Percentiles rank a stretch among this genome's conserved stretches.
These are phyloP conservation scores for Colletotrichum neosansevieriae DNA, from an alignment of 2,329 filamentous ascomycete genomes.

Conservation along the genomic window DNA sequence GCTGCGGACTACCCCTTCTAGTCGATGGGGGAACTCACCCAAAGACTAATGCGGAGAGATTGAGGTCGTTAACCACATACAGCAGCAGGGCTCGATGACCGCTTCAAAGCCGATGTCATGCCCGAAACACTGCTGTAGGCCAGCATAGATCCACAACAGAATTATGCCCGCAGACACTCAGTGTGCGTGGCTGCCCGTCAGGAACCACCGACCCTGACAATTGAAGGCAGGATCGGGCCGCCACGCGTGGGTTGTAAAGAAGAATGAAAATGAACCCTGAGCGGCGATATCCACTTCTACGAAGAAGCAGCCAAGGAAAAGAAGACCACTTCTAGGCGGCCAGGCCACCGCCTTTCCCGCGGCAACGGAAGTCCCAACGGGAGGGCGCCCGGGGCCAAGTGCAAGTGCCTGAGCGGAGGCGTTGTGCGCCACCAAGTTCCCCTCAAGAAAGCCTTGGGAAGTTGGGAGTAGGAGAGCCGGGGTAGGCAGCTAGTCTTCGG, in stretches of 20 bases:
- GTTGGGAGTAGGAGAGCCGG: neutral
- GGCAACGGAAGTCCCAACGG: conserved; percentile 5
- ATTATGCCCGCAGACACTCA: conserved; percentile 1
- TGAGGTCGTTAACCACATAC: neutral
- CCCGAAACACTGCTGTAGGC: conserved; percentile 2
- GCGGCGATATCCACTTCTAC: neutral
- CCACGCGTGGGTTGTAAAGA: neutral
- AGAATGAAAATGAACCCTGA: neutral
- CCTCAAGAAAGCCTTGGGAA: no score
- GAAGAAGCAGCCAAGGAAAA: neutral
- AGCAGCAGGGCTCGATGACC: neutral
- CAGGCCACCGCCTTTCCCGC: conserved; percentile 12
- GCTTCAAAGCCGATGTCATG: conserved; percentile 1
- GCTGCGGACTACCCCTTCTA: neutral
- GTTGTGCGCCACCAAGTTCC: no score
- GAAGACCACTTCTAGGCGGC: conserved; percentile 1
- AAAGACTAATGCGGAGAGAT: neutral
- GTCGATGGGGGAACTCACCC: neutral
- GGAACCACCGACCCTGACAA: neutral
- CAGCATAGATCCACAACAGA: neutral
- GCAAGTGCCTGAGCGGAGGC: neutral
- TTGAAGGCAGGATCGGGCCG: conserved; percentile 8
- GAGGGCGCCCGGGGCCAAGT: neutral
- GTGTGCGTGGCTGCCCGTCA: conserved; percentile 1
- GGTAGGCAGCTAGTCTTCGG: conserved; percentile 3